A percentile compares a stretch with the other conserved stretches of the same genome.
These are phyloP conservation scores for Senna siamea DNA, from an alignment of 306 rosid genomes.

Conservation along the genomic window DNA sequence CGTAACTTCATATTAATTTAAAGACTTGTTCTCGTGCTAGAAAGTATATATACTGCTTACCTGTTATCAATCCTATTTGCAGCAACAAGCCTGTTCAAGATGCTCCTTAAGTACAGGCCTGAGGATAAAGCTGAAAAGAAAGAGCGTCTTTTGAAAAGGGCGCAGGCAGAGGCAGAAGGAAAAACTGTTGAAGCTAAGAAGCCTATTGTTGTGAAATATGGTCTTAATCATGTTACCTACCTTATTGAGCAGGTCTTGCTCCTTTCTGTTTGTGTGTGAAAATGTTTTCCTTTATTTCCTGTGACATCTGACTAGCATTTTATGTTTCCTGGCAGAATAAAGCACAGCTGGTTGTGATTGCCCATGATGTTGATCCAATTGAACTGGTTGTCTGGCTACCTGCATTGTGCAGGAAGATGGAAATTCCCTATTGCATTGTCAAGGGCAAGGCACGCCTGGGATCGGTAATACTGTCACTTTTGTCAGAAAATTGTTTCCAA, in stretches of 20 bases:
- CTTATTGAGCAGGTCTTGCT: constrained; percentile 67
- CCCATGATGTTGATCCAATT: constrained; percentile 85
- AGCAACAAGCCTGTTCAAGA: constrained; percentile 78
- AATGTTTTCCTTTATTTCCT: too few relatives aligned
- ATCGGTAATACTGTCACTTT: constrained; percentile 44
- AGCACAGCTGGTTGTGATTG: constrained; percentile 80
- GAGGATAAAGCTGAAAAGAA: constrained; percentile 83
- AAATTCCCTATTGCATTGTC: constrained; percentile 81
- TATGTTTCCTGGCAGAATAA: constrained; percentile 50
- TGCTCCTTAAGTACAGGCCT: constrained; percentile 80
- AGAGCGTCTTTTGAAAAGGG: constrained; percentile 75
- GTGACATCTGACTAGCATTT: neutral
- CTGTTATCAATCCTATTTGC: constrained; percentile 6
- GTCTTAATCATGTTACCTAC: constrained; percentile 80
- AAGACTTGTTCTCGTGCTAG: neutral
- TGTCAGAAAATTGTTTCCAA: neutral
- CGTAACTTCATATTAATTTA: neutral
- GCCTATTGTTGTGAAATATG: constrained; percentile 78
- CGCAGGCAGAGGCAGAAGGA: constrained; percentile 77
- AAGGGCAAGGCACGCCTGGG: constrained; percentile 84
- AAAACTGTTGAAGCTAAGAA: constrained; percentile 66
- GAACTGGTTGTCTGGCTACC: constrained; percentile 89
- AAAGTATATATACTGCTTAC: neutral
- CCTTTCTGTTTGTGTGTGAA: neutral
- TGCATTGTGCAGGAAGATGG: constrained; percentile 83